Evolutionary conservation across 139 green algal genomes (phyloP).

Genomic region (Ettlia oleoabundans): DNA sequence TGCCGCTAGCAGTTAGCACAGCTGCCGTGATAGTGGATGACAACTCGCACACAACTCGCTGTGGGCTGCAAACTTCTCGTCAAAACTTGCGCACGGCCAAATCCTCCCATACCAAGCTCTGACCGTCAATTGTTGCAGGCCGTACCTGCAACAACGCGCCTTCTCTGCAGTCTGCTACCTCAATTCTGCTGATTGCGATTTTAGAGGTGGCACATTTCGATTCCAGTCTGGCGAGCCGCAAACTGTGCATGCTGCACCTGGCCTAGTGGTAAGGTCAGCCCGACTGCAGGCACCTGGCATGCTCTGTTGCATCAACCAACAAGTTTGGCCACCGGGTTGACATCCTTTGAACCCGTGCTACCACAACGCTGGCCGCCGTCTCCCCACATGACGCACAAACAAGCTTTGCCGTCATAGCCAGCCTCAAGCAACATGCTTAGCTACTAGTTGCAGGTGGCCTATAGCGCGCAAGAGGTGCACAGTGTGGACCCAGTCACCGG

Average conservation of each 20-base stretch:
- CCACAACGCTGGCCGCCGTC: too few relatives aligned
- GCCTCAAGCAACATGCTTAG: too few relatives aligned
- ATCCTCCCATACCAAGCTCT: too few relatives aligned
- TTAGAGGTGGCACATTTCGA: slow-evolving; percentile 32
- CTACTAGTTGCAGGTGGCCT: slow-evolving; percentile 15
- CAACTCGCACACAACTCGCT: too few relatives aligned
- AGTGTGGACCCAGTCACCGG: background rate
- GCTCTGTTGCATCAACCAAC: background rate
- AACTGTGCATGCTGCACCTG: background rate
- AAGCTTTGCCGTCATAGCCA: too few relatives aligned
- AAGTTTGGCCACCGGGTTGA: background rate
- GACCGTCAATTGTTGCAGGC: slow-evolving; percentile 3
- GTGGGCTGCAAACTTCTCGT: too few relatives aligned
- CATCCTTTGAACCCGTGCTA: too few relatives aligned
- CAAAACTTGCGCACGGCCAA: too few relatives aligned
- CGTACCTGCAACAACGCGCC: slow-evolving; percentile 38
- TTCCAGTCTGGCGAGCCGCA: background rate
- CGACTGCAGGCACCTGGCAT: background rate
- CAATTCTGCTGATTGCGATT: slow-evolving; percentile 1
- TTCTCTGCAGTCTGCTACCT: slow-evolving; percentile 42
- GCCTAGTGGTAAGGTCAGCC: slow-evolving; percentile 24
- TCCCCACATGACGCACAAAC: too few relatives aligned
- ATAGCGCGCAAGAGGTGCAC: slow-evolving; percentile 25
- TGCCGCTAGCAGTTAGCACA: too few relatives aligned
- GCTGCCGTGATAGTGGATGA: too few relatives aligned